Evolutionary conservation across 2,329 filamentous ascomycete species (phyloP).

Genomic region (Beauveria medogensis): DNA sequence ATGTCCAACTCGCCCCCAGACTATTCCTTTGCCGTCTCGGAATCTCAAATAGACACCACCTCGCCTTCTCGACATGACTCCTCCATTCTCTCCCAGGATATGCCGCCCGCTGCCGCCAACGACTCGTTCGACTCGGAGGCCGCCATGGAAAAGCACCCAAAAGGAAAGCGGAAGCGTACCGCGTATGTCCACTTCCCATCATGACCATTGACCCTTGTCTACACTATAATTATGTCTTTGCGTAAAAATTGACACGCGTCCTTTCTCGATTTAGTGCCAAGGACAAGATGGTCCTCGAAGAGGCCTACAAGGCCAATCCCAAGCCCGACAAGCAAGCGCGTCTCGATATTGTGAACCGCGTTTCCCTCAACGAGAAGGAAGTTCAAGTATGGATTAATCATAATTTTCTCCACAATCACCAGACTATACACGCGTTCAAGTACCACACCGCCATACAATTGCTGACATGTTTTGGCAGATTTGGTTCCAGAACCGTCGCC

Average conservation of each 20-base stretch:
- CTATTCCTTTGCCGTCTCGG: conserved; percentile 5
- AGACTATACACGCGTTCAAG: not conserved
- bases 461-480: conserved; percentile 50
- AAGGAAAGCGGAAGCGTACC: conserved; percentile 55
- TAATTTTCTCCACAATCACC: not conserved
- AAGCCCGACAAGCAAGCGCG: conserved; percentile 90
- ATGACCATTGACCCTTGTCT: not conserved
- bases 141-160: conserved; percentile 40
- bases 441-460: not conserved
- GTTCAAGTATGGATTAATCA: conserved; percentile 65
- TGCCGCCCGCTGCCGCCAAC: not conserved
- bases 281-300: conserved; percentile 82
- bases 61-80: conserved; percentile 9
- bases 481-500: conserved; percentile 94
- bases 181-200: conserved; percentile 38
- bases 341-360: conserved; percentile 73
- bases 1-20: conserved; percentile 7
- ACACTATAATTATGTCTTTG: not conserved
- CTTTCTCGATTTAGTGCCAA: conserved; percentile 51
- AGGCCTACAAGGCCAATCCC: conserved; percentile 74
- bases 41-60: not conserved
- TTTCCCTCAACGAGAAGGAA: conserved; percentile 89
- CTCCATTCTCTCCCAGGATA: conserved; percentile 6
- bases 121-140: conserved; percentile 11
- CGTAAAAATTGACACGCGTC: conserved; percentile 11